Base-by-base conservation (phyloP, 2,329 filamentous ascomycete genomes). In the Didymellaceae sp. region DNA sequence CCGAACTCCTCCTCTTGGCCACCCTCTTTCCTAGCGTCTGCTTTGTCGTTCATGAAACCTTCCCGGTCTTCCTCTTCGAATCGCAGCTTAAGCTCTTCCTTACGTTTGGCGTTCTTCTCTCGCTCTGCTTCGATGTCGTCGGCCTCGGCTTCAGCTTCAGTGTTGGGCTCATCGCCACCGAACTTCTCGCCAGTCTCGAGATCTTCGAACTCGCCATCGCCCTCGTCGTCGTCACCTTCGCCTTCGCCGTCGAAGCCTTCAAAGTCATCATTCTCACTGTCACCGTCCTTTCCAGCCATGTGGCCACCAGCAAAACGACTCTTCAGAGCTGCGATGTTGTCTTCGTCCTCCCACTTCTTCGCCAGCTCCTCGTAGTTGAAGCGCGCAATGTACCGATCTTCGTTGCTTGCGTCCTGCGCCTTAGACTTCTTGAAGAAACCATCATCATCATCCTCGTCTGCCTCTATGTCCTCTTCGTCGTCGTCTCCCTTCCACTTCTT, bases 1-100 rank as follows among this genome's bases (percentile, higher is more conserved):
- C 92, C 94, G 66, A 96, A 97, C 67, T 95, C 88, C 51, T 85
- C 79, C 13, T 53, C 50, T 44, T 93, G 85, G 5, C 85, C 79
- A 25, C 82, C 87, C 22, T 91, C 88, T 57, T 84, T 80, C 26
- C 88, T 83, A 9, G 88, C 88, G 41, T 87, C 85, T 21, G 89
- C 86, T 68, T 95, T 95, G 74, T 94, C 91, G 67, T 95, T 95
- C 65, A 89, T 86, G 70, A 97, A 92, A 0, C 94, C 94, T 70
- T 99, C 94, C n/a, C 90, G 84, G 69, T 99, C 94, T 78, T 99
- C 94, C 73, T 97, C 92, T 68, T 99, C 94, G 68, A 99, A 99
- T 1, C 95, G 86, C 43, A 95, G 80, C 70, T 91, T 95, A 44
- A 99, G 83, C 72, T 99, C 94, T 74, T 97, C 94, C 74, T 99